Evolutionary conservation across 257 asterid genomes (phyloP).

Genomic region (Jasminum sambac): DNA sequence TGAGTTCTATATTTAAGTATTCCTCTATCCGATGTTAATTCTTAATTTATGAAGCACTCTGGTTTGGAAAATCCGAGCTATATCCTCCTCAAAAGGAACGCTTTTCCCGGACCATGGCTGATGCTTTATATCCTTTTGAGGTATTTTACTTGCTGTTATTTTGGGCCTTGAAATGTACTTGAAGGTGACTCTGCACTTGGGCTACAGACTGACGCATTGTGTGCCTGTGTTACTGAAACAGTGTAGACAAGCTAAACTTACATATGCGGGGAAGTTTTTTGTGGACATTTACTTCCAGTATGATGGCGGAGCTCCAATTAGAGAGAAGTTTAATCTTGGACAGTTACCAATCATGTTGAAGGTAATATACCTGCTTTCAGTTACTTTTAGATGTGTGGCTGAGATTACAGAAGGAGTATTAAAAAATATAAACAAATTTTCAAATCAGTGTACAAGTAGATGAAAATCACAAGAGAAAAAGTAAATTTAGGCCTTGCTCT

Average conservation of each 20-base stretch:
- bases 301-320: slow-evolving; percentile 53
- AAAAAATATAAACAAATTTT: too few relatives aligned
- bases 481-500: too few relatives aligned
- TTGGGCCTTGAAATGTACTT: neutral
- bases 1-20: slow-evolving; percentile 6
- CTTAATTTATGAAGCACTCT: slow-evolving; percentile 71
- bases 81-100: slow-evolving; percentile 73
- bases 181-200: slow-evolving; percentile 14
- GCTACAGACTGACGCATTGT: slow-evolving; percentile 16
- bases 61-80: slow-evolving; percentile 67
- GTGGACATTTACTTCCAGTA: slow-evolving; percentile 62
- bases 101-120: slow-evolving; percentile 35
- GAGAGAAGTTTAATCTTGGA: slow-evolving; percentile 66
- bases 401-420: too few relatives aligned
- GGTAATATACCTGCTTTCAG: slow-evolving; percentile 36
- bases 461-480: too few relatives aligned
- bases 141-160: slow-evolving; percentile 31
- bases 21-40: slow-evolving; percentile 21
- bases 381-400: too few relatives aligned
- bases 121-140: slow-evolving; percentile 78
- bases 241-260: slow-evolving; percentile 94
- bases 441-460: too few relatives aligned
- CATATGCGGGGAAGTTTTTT: slow-evolving; percentile 72
- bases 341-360: slow-evolving; percentile 88
- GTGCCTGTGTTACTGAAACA: slow-evolving; percentile 39